Conservation (phyloP, 805 yeast species). For the Wickerhamiella kurtzmanii region DNA sequence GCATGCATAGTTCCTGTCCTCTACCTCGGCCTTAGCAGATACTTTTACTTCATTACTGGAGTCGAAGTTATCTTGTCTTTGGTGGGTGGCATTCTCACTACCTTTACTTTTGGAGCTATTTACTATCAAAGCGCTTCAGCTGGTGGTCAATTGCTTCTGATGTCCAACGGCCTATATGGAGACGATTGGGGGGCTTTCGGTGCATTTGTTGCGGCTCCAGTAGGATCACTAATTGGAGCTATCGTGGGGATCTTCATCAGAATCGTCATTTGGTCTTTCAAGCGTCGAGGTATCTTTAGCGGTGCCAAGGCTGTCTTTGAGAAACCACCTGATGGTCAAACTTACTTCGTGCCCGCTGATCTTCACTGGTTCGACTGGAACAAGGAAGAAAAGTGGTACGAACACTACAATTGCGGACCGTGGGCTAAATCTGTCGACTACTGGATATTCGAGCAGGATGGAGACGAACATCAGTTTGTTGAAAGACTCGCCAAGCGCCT, state of each 20-base stretch:
- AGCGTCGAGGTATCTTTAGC: conserved; percentile 7
- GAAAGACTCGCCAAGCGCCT: background rate
- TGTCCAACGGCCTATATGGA: conserved; percentile 53
- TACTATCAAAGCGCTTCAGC: conserved; percentile 53
- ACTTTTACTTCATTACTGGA: conserved; percentile 58
- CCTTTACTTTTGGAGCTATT: conserved; percentile 70
- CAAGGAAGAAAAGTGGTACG: conserved; percentile 17
- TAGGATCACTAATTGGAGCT: conserved; percentile 57
- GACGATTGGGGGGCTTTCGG: conserved; percentile 92
- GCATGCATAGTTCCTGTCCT: conserved; percentile 76
- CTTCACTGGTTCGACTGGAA: conserved; percentile 8
- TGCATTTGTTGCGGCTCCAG: conserved; percentile 83
- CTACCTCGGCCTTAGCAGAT: conserved; percentile 60
- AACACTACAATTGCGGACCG: conserved; percentile 4
- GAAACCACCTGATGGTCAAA: conserved; percentile 10
- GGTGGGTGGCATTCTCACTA: conserved; percentile 64
- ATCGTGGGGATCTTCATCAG: conserved; percentile 33
- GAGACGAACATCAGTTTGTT: background rate
- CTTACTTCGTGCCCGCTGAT: conserved; percentile 11
- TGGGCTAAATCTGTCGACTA: conserved; percentile 12
- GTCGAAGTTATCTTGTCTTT: conserved; percentile 77
- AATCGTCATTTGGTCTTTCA: conserved; percentile 9
- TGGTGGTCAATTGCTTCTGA: conserved; percentile 62
- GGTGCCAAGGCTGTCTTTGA: conserved; percentile 11
- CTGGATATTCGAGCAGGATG: conserved; percentile 14